These are phyloP conservation scores for Amanita exitialis DNA, from an alignment of 768 basidiomycete genomes.

Conservation along the genomic window DNA sequence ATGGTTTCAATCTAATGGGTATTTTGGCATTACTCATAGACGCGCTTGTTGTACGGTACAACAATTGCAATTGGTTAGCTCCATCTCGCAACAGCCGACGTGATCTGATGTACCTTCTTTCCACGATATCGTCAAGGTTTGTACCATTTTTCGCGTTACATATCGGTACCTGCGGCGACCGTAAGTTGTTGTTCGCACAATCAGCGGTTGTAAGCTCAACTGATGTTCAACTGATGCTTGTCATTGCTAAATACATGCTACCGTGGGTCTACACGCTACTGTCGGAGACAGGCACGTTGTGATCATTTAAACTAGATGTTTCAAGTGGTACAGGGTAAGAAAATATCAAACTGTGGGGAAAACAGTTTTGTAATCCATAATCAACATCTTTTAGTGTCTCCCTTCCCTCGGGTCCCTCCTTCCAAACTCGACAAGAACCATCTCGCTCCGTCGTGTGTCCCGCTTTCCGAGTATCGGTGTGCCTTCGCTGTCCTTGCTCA, in stretches of 20 bases:
- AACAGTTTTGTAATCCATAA: neutral
- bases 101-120: neutral
- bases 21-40: slow-evolving; percentile 15
- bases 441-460: neutral
- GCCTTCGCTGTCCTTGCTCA: neutral
- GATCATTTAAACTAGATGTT: neutral
- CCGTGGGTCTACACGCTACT: neutral
- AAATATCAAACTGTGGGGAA: neutral
- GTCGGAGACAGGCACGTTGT: neutral
- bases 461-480: neutral
- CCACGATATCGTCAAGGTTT: neutral
- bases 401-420: neutral
- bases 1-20: slow-evolving; percentile 14
- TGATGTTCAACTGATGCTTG: neutral
- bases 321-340: neutral
- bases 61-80: slow-evolving; percentile 4
- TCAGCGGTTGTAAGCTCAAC: neutral
- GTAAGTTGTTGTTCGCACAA: neutral
- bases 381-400: neutral
- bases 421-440: neutral
- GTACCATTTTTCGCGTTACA: neutral
- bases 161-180: neutral
- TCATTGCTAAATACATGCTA: neutral
- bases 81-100: neutral
- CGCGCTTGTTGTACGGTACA: slow-evolving; percentile 2